These are phyloP conservation scores for Coemansia sp. DNA, from an alignment of 192 early-diverging fungal genomes.

Conservation along the genomic window DNA sequence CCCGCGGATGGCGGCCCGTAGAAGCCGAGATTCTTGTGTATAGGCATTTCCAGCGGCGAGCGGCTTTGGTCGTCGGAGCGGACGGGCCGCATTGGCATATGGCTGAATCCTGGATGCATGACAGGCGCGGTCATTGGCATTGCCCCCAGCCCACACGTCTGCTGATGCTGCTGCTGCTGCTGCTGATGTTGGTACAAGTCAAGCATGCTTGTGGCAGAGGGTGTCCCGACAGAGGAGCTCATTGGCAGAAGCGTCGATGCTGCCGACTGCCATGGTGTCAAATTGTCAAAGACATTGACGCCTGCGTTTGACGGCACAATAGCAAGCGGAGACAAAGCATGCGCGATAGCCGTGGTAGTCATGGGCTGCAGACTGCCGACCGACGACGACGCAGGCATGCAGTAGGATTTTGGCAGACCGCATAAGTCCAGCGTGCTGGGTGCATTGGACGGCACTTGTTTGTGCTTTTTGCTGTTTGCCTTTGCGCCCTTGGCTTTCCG, in stretches of 20 bases:
- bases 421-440: background rate
- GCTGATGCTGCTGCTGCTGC: no score
- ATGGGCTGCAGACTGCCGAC: constrained; percentile 7
- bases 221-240: background rate
- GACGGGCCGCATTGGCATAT: background rate
- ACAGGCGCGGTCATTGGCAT: constrained; percentile 23
- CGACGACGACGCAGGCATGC: background rate
- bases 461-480: background rate
- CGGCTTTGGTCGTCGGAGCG: background rate
- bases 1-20: background rate
- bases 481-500: background rate
- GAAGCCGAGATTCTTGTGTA: background rate
- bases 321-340: background rate
- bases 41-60: background rate
- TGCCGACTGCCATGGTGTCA: background rate
- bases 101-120: background rate
- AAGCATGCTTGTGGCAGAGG: background rate
- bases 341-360: background rate
- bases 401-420: background rate
- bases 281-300: background rate
- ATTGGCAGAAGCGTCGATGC: constrained; percentile 4
- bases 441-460: background rate
- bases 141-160: background rate
- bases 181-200: background rate
- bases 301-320: background rate